Conservation (phyloP, 2,329 filamentous ascomycete species). For the Pseudocercospora cruenta region DNA sequence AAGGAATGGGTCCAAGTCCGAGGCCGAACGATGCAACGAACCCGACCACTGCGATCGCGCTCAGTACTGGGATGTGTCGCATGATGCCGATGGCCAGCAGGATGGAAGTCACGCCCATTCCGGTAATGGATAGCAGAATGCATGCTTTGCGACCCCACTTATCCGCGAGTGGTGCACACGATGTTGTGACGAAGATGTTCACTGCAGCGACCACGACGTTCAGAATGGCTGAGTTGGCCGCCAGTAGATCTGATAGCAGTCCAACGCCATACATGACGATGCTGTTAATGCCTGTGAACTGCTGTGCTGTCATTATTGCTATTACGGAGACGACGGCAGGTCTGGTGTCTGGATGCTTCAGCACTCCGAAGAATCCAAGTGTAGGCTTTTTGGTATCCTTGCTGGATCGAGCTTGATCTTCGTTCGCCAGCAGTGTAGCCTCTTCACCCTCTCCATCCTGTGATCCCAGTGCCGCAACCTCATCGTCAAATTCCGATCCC, state of each 20-base stretch:
- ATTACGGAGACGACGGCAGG: constrained; percentile 86
- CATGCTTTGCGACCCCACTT: constrained; percentile 85
- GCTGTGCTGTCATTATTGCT: constrained; percentile 85
- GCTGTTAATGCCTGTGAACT: constrained; percentile 89
- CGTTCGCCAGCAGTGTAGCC: constrained; percentile 49
- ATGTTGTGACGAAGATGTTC: constrained; percentile 81
- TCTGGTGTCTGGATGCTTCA: constrained; percentile 70
- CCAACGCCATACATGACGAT: constrained; percentile 99
- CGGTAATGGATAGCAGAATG: constrained; percentile 77
- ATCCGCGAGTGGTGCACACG: constrained; percentile 83
- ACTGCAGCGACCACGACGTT: constrained; percentile 86
- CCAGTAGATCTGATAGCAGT: constrained; percentile 78
- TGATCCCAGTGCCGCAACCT: constrained; percentile 57
- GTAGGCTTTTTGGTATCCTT: constrained; percentile 30
- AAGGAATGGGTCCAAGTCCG: constrained; percentile 90
- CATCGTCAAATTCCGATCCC: constrained; percentile 64
- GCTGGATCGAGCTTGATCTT: constrained; percentile 8
- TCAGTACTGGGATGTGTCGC: constrained; percentile 71
- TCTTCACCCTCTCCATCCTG: constrained; percentile 61
- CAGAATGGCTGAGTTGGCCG: constrained; percentile 77
- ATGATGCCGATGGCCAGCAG: constrained; percentile 80
- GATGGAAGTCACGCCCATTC: constrained; percentile 80
- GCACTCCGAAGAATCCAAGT: constrained; percentile 57
- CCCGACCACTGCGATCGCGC: constrained; percentile 76
- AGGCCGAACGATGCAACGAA: constrained; percentile 92